Evolutionary conservation across 352 stramenopile genomes (phyloP).

Genomic region (Pythium volutum): DNA sequence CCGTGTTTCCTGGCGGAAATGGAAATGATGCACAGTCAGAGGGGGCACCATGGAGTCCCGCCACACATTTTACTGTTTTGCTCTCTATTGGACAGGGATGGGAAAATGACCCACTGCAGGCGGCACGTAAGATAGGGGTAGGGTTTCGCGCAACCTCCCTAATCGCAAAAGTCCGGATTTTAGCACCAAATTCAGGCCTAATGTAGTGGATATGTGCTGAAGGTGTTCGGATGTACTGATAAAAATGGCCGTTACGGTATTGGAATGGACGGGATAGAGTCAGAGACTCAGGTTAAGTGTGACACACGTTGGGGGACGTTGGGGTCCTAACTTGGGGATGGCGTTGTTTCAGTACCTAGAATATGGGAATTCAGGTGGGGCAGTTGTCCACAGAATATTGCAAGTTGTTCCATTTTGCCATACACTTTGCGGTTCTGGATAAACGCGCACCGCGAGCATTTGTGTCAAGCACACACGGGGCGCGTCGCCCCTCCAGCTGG

Average conservation of each 20-base stretch:
- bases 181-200: background rate
- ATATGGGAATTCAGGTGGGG: no score
- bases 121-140: conserved; percentile 3
- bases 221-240: conserved; percentile 3
- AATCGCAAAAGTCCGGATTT: background rate
- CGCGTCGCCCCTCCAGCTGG: conserved; percentile 9
- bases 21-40: conserved; percentile 9
- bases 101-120: background rate
- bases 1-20: conserved; percentile 17
- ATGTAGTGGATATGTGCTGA: no score
- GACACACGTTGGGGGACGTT: no score
- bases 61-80: background rate
- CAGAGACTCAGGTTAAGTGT: background rate
- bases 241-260: background rate
- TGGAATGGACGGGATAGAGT: conserved; percentile 7
- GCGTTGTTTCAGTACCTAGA: background rate
- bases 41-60: background rate
- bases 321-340: no score
- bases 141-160: background rate
- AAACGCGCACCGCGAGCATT: background rate
- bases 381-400: no score
- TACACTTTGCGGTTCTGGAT: no score
- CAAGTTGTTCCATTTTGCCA: no score
- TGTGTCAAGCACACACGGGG: background rate
- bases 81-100: background rate